Percentiles rank a stretch among this genome's conserved stretches.
These are phyloP conservation scores for Rhizopus stolonifer DNA, from an alignment of 371 early-diverging fungal genomes.

Conservation along the genomic window DNA sequence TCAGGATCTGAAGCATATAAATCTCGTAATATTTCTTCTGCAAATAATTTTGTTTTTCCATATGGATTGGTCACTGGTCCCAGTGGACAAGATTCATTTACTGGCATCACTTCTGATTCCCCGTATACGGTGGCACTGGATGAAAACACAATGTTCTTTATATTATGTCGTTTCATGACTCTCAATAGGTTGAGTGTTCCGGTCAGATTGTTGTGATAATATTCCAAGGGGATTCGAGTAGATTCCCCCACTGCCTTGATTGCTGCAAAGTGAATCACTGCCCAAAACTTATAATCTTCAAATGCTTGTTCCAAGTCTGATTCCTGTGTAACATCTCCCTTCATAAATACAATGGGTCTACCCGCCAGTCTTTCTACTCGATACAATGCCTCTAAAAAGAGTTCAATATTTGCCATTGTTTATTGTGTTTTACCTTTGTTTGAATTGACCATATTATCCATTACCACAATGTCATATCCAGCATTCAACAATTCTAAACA, in stretches of 20 bases:
- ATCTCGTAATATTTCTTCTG: slow-evolving; percentile 85
- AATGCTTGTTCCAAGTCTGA: slow-evolving; percentile 64
- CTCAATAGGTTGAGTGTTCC: slow-evolving; percentile 76
- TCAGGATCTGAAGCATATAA: too few species aligned
- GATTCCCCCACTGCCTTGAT: slow-evolving; percentile 75
- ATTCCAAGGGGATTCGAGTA: neutral
- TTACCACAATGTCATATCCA: slow-evolving; percentile 74
- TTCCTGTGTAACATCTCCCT: slow-evolving; percentile 45
- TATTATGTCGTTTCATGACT: slow-evolving; percentile 62
- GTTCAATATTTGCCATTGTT: neutral
- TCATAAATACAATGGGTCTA: slow-evolving; percentile 38
- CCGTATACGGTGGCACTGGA: too few species aligned
- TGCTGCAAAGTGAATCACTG: slow-evolving; percentile 91
- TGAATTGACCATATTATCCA: slow-evolving; percentile 79
- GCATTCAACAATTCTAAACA: slow-evolving; percentile 73
- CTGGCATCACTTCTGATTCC: slow-evolving; percentile 53
- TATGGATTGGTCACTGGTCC: slow-evolving; percentile 82
- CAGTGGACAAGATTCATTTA: slow-evolving; percentile 60
- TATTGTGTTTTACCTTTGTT: slow-evolving; percentile 35
- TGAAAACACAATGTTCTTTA: slow-evolving; percentile 82
- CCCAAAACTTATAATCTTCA: slow-evolving; percentile 59
- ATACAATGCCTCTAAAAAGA: slow-evolving; percentile 45
- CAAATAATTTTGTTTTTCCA: slow-evolving; percentile 82
- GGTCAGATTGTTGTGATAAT: slow-evolving; percentile 72
- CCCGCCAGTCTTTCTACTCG: slow-evolving; percentile 47